A percentile compares a stretch with the other conserved stretches of the same genome.
Conservation (phyloP, 305 asterid species). For the Fraxinus xanthoxyloides region DNA sequence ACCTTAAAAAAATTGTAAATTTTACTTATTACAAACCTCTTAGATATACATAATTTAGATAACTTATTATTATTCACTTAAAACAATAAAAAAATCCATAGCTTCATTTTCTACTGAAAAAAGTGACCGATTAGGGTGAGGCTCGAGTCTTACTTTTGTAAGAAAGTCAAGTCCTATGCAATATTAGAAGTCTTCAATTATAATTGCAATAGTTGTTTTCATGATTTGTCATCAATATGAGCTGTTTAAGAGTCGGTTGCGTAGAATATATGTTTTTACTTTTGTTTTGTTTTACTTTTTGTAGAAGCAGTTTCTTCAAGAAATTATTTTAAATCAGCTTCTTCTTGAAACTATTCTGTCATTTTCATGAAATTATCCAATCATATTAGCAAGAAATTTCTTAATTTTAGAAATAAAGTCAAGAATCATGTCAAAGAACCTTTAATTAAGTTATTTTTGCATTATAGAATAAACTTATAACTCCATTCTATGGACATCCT, state of each 20-base stretch:
- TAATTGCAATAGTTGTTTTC: not conserved
- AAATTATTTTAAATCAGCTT: not conserved
- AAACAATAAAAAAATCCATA: not conserved
- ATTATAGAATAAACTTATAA: no score
- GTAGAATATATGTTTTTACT: not conserved
- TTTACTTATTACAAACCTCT: not conserved
- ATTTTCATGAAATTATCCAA: not conserved
- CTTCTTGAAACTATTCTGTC: not conserved
- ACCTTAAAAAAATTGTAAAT: not conserved
- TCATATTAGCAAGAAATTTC: no score
- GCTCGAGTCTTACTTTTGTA: not conserved
- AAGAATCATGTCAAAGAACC: not conserved
- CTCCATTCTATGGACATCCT: not conserved
- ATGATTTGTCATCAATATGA: not conserved
- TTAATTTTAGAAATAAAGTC: no score
- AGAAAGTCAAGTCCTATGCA: not conserved
- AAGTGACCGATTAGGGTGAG: not conserved
- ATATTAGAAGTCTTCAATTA: not conserved
- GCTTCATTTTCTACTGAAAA: not conserved
- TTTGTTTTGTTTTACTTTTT: not conserved
- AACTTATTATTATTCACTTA: not conserved
- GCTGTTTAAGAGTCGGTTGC: not conserved
- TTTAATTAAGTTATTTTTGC: no score
- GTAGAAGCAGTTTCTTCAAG: not conserved
- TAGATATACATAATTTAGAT: not conserved